Conservation (phyloP, 2,329 filamentous ascomycete genomes). For the Pseudopyricularia javanii region DNA sequence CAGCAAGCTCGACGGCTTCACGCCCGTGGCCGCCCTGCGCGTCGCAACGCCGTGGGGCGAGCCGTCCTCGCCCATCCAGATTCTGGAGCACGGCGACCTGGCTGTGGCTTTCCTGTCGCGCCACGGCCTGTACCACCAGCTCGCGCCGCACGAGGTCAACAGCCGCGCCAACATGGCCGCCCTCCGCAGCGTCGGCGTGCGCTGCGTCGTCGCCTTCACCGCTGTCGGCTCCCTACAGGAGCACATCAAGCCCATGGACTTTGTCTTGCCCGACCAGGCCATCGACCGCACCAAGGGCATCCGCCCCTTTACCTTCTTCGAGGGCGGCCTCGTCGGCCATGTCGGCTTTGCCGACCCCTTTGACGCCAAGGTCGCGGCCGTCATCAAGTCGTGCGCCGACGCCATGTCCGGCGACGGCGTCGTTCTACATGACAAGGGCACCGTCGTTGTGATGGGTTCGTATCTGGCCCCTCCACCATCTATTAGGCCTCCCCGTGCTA, state of each 20-base stretch:
- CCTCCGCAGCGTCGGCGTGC: conserved; percentile 78
- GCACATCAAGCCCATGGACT: conserved; percentile 89
- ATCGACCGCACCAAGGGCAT: conserved; percentile 96
- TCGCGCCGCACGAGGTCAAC: conserved; percentile 90
- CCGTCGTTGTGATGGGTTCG: conserved; percentile 82
- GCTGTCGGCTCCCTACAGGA: conserved; percentile 89
- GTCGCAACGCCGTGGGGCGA: conserved; percentile 78
- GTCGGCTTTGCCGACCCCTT: conserved; percentile 95
- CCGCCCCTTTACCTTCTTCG: conserved; percentile 91
- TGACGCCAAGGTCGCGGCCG: conserved; percentile 61
- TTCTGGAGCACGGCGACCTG: conserved; percentile 74
- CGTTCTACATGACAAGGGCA: conserved; percentile 70
- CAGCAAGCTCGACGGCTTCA: conserved; percentile 75
- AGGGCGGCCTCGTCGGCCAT: conserved; percentile 82
- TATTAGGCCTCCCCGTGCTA: not conserved
- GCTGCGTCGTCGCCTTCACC: conserved; percentile 85
- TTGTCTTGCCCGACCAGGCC: conserved; percentile 89
- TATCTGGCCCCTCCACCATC: conserved; percentile 7
- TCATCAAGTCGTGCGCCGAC: conserved; percentile 66
- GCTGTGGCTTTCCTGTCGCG: conserved; percentile 88
- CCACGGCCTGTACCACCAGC: conserved; percentile 79
- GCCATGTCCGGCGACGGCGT: conserved; percentile 74
- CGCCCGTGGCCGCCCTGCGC: conserved; percentile 66
- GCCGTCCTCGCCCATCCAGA: conserved; percentile 64
- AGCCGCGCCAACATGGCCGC: conserved; percentile 95